Percentiles rank a stretch among this genome's conserved stretches.
These are phyloP conservation scores for Moelleriella libera DNA, from an alignment of 2,329 filamentous ascomycete species.

Conservation along the genomic window DNA sequence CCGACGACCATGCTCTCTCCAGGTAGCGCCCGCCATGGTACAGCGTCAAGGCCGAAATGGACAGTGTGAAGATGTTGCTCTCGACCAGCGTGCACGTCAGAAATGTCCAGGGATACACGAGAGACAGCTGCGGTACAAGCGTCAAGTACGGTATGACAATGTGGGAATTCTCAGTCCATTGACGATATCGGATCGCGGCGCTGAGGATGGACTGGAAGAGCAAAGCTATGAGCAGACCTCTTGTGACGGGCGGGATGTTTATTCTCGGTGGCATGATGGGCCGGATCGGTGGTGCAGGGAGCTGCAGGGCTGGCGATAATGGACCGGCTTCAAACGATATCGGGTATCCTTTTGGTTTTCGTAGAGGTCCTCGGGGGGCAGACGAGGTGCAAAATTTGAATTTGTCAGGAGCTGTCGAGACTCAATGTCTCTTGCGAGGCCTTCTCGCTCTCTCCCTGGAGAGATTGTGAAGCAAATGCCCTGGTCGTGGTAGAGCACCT, in stretches of 20 bases:
- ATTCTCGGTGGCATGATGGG: slow-evolving; percentile 60
- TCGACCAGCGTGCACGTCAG: slow-evolving; percentile 78
- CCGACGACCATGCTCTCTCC: slow-evolving; percentile 87
- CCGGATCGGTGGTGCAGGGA: too few species aligned
- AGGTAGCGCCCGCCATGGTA: slow-evolving; percentile 92
- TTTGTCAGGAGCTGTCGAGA: background rate
- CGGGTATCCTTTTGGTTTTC: too few species aligned
- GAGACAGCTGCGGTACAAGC: slow-evolving; percentile 67
- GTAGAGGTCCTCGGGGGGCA: too few species aligned
- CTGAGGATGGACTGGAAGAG: slow-evolving; percentile 71
- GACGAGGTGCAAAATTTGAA: too few species aligned
- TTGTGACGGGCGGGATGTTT: slow-evolving; percentile 85
- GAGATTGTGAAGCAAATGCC: background rate
- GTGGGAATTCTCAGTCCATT: slow-evolving; percentile 47
- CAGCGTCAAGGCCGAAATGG: slow-evolving; percentile 62
- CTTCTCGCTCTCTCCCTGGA: background rate
- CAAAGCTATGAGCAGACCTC: slow-evolving; percentile 62
- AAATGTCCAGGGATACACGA: slow-evolving; percentile 90
- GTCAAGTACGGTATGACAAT: slow-evolving; percentile 77
- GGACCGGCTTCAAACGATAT: too few species aligned
- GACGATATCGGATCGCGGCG: slow-evolving; percentile 59
- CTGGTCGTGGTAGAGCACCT: too few species aligned
- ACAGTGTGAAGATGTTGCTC: slow-evolving; percentile 78
- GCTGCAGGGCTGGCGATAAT: too few species aligned
- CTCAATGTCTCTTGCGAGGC: background rate